Conservation (phyloP, 2,329 filamentous ascomycete genomes). For the Pseudogymnoascus sp. region DNA sequence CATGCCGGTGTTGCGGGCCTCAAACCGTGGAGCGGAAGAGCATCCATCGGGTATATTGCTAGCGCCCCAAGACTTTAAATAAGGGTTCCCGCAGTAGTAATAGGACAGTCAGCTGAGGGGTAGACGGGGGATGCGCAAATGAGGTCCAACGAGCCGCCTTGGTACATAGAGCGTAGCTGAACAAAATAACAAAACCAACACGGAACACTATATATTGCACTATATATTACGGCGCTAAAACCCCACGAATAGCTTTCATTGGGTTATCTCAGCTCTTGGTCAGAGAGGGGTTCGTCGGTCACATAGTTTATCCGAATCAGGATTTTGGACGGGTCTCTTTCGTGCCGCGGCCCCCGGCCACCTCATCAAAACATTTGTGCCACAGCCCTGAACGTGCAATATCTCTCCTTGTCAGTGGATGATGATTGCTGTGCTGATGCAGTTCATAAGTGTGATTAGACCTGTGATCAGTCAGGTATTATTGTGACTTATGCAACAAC, state of each 20-base stretch:
- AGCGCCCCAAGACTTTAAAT: slow-evolving; percentile 3
- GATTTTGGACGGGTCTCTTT: neutral
- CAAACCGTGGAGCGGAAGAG: neutral
- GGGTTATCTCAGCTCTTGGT: neutral
- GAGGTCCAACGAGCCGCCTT: slow-evolving; percentile 3
- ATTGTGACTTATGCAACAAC: neutral
- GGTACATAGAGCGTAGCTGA: neutral
- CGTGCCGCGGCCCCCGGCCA: no score
- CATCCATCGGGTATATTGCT: neutral
- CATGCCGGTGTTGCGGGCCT: slow-evolving; percentile 2
- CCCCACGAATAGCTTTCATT: neutral
- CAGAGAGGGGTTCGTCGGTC: neutral
- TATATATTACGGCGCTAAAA: neutral
- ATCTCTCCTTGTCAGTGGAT: neutral
- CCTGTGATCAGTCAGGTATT: neutral
- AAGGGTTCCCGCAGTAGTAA: neutral
- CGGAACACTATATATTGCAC: neutral
- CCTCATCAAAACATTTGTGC: no score
- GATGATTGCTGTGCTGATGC: neutral
- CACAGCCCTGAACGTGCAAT: neutral
- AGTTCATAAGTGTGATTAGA: neutral
- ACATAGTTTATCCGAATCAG: neutral
- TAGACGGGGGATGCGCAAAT: neutral
- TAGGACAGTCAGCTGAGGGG: neutral
- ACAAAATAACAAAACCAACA: neutral